These are phyloP conservation scores for Arthrinium phaeospermum DNA, from an alignment of 2,329 filamentous ascomycete species.

Conservation along the genomic window DNA sequence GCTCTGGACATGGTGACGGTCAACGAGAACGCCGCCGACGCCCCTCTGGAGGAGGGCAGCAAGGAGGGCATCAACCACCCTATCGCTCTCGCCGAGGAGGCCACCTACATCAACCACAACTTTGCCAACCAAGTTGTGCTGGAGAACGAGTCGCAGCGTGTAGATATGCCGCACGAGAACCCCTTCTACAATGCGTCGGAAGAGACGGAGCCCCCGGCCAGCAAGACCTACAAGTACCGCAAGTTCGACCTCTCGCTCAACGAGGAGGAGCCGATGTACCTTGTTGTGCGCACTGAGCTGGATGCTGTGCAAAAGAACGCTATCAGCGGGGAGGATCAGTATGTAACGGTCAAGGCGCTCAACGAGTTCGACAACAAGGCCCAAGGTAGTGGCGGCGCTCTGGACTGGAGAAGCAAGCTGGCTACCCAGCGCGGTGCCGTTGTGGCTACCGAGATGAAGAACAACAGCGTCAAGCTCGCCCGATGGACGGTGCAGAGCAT, in stretches of 20 bases:
- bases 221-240: conserved; percentile 98
- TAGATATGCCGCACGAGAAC: conserved; percentile 86
- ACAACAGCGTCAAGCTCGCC: conserved; percentile 98
- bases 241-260: conserved; percentile 94
- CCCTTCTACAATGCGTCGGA: conserved; percentile 96
- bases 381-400: conserved; percentile 88
- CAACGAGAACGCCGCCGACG: conserved; percentile 97
- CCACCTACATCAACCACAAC: conserved; percentile 99
- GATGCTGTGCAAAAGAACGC: conserved; percentile 96
- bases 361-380: conserved; percentile 99
- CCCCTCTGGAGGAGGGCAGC: conserved; percentile 91
- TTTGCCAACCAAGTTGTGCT: conserved; percentile 94
- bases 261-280: conserved; percentile 90
- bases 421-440: conserved; percentile 94
- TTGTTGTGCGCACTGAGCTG: conserved; percentile 92
- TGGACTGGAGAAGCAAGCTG: conserved; percentile 97
- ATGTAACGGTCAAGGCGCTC: conserved; percentile 89
- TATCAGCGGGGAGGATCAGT: conserved; percentile 89
- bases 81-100: conserved; percentile 90
- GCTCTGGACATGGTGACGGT: conserved; percentile 97
- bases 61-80: conserved; percentile 96
- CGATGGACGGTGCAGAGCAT: conserved; percentile 98
- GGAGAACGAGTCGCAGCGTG: conserved; percentile 79
- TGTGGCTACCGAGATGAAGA: conserved; percentile 99
- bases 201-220: conserved; percentile 91